These are phyloP conservation scores for Recurvomyces mirabilis DNA, from an alignment of 495 filamentous ascomycete species.

Conservation along the genomic window DNA sequence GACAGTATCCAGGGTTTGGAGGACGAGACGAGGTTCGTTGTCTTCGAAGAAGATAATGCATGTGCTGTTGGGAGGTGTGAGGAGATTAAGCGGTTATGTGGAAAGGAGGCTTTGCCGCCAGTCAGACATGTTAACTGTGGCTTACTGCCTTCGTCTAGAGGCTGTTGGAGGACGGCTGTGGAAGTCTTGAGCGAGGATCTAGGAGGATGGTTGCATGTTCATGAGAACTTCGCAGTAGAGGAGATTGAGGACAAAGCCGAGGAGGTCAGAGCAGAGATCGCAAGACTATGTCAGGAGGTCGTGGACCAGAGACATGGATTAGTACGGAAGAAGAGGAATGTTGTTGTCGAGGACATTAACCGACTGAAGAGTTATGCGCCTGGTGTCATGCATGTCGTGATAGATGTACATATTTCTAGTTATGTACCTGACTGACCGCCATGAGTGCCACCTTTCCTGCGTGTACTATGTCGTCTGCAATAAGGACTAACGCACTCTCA, in stretches of 20 bases:
- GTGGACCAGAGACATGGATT: not conserved
- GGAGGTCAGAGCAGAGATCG: conserved; percentile 34
- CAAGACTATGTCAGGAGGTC: conserved; percentile 21
- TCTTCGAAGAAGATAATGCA: conserved; percentile 63
- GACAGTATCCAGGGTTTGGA: conserved; percentile 8
- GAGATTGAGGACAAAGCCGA: conserved; percentile 47
- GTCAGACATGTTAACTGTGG: conserved; percentile 72
- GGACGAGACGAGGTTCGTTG: conserved; percentile 38
- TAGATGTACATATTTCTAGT: conserved; percentile 54
- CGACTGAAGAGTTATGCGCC: conserved; percentile 84
- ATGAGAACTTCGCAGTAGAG: conserved; percentile 65
- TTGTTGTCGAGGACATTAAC: conserved; percentile 52
- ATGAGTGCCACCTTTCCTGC: no score
- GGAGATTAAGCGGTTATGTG: conserved; percentile 18
- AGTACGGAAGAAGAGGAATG: conserved; percentile 10
- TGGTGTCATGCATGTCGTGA: conserved; percentile 80
- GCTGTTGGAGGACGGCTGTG: conserved; percentile 57
- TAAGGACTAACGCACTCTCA: no score
- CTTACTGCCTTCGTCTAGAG: conserved; percentile 56
- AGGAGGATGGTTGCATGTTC: conserved; percentile 68
- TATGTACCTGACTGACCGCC: not conserved
- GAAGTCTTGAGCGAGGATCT: conserved; percentile 38
- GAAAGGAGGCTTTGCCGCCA: conserved; percentile 22
- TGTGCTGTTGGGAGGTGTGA: conserved; percentile 41
- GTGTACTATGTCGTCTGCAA: no score